phyloP scores from a whole-genome alignment of 495 filamentous ascomycete genomes.

The Hypomontagnella submonticulosa region DNA sequence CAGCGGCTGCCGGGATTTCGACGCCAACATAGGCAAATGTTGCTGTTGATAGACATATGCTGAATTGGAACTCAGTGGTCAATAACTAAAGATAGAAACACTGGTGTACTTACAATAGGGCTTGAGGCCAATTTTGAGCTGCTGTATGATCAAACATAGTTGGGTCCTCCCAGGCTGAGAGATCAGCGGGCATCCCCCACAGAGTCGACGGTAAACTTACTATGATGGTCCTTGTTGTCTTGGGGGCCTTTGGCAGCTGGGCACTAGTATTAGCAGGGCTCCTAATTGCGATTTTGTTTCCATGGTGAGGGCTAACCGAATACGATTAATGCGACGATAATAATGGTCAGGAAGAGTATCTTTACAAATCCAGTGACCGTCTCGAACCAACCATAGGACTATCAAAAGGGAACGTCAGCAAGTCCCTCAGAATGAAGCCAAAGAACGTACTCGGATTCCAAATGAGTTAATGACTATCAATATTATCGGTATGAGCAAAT shows the following conservation, averaged over 20 bases:
- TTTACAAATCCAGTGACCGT: slow-evolving; percentile 36
- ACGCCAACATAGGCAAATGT: slow-evolving; percentile 58
- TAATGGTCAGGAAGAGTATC: slow-evolving; percentile 31
- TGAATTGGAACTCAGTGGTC: slow-evolving; percentile 22
- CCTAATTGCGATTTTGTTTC: neutral
- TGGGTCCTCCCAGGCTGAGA: slow-evolving; percentile 27
- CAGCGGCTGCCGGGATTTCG: slow-evolving; percentile 56
- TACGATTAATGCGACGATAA: slow-evolving; percentile 33
- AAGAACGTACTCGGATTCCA: slow-evolving; percentile 32
- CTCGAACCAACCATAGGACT: slow-evolving; percentile 47
- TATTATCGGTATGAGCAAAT: slow-evolving; percentile 35
- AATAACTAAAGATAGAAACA: neutral
- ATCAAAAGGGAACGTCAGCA: neutral
- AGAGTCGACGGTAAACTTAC: neutral
- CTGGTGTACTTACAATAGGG: slow-evolving; percentile 33
- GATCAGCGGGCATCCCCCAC: neutral
- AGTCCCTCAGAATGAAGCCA: neutral
- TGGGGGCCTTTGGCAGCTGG: neutral
- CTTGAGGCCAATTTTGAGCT: slow-evolving; percentile 32
- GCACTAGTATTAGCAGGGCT: slow-evolving; percentile 5
- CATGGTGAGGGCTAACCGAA: slow-evolving; percentile 15
- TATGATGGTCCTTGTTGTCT: neutral
- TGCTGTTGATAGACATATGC: slow-evolving; percentile 54
- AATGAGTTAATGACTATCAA: slow-evolving; percentile 37
- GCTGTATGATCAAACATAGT: slow-evolving; percentile 24